Evolutionary conservation across 1,284 basidiomycete species (phyloP).

Genomic region (Leccinum brunneo-olivaceum): DNA sequence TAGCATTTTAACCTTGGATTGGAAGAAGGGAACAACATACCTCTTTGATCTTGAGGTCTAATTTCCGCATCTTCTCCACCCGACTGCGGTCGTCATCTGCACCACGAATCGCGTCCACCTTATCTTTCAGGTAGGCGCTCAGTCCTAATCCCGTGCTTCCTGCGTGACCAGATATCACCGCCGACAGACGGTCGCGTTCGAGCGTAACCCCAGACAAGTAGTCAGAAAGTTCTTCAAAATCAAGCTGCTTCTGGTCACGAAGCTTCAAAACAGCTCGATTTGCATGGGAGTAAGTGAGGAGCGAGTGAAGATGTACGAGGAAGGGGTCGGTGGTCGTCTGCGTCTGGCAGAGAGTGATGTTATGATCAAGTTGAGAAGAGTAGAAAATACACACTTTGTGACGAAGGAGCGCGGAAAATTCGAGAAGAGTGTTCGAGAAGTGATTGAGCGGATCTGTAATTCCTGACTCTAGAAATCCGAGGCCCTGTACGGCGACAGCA

Average conservation of each 20-base stretch:
- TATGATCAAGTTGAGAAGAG: background rate
- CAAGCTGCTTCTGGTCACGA: conserved; percentile 96
- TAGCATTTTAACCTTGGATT: background rate
- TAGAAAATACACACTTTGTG: conserved; percentile 51
- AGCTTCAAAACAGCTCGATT: conserved; percentile 90
- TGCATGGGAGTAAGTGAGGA: conserved; percentile 83
- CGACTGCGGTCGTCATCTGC: conserved; percentile 91
- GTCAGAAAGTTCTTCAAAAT: conserved; percentile 95
- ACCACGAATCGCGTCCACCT: conserved; percentile 85
- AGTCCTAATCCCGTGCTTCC: conserved; percentile 78
- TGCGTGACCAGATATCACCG: conserved; percentile 74
- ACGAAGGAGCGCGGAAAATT: conserved; percentile 82
- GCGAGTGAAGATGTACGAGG: conserved; percentile 81
- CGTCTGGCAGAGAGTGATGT: conserved; percentile 46
- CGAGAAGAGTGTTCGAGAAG: conserved; percentile 90
- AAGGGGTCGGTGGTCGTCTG: conserved; percentile 83
- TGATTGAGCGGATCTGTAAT: conserved; percentile 96
- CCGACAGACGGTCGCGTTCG: conserved; percentile 88
- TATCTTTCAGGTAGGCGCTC: conserved; percentile 89
- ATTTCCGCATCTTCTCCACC: conserved; percentile 87
- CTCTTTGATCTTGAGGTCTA: conserved; percentile 93
- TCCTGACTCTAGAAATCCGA: conserved; percentile 95
- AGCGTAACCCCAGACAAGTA: conserved; percentile 88
- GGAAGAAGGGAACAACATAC: conserved; percentile 37
- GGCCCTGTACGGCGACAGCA: conserved; percentile 89